Percentiles rank a stretch among this genome's conserved stretches.
phyloP scores from a whole-genome alignment of 805 yeast genomes.

The Metschnikowia sp. region DNA sequence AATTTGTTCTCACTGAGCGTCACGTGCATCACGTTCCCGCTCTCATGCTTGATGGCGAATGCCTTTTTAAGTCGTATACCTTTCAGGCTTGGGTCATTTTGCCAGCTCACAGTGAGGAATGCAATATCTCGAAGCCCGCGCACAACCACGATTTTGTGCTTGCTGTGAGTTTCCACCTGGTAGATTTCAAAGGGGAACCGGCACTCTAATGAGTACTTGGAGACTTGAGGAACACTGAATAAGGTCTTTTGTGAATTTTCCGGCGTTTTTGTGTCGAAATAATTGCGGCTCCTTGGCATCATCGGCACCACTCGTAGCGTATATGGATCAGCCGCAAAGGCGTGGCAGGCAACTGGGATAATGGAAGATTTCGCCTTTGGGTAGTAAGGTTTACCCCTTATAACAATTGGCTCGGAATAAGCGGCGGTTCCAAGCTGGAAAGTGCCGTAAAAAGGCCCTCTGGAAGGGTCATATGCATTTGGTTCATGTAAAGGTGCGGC shows the following conservation, averaged over 20 bases:
- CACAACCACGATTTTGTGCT: slow-evolving; percentile 8
- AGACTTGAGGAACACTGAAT: slow-evolving; percentile 3
- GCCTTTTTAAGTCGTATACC: slow-evolving; percentile 5
- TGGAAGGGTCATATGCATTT: slow-evolving; percentile 10
- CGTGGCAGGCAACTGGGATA: slow-evolving; percentile 10
- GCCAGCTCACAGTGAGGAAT: slow-evolving; percentile 11
- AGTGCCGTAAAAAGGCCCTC: slow-evolving; percentile 8
- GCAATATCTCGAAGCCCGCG: slow-evolving; percentile 9
- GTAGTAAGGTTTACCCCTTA: slow-evolving; percentile 3
- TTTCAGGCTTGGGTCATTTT: slow-evolving; percentile 7
- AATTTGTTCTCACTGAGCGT: slow-evolving; percentile 2
- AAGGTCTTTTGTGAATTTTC: slow-evolving; percentile 5
- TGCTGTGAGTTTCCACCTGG: slow-evolving; percentile 9
- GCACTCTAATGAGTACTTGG: slow-evolving; percentile 2
- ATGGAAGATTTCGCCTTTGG: slow-evolving; percentile 5
- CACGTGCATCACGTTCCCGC: slow-evolving; percentile 3
- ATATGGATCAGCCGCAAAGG: slow-evolving; percentile 5
- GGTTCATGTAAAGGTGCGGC: slow-evolving; percentile 9
- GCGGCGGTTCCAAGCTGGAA: slow-evolving; percentile 14
- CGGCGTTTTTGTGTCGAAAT: slow-evolving; percentile 2
- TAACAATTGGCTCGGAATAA: slow-evolving; percentile 7
- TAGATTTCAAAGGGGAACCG: slow-evolving; percentile 6
- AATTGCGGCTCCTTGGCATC: slow-evolving; percentile 11
- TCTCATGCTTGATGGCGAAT: neutral
- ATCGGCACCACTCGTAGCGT: slow-evolving; percentile 11